Base-by-base conservation (phyloP, 768 basidiomycete species). In the Trametes coccinea region DNA sequence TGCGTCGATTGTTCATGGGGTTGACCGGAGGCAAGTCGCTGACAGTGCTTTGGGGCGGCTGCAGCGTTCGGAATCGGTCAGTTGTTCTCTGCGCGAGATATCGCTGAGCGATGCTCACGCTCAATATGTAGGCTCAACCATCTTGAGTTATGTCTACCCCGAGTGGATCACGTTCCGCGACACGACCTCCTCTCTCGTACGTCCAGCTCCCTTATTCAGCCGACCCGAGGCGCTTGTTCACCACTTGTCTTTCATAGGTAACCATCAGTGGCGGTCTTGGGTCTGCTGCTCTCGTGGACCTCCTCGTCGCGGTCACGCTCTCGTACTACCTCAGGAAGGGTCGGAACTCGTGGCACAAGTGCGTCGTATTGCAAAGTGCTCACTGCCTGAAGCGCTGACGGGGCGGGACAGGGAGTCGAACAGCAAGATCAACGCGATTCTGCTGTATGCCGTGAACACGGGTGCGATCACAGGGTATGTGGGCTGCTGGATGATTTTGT, bases 391-490 rank as follows among this genome's bases (percentile, higher is more conserved):
- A 11, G 5, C 17, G 10, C 14, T 13, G 6, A 10, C 4, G 29
- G 29, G 30, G 22, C 41, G n/a, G 5, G 29, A 7, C 34, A 63
- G 56, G 39, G 47, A 54, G 39, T 58, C 62, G 7, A 59, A 49
- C 30, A 63, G 46, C 44, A 57, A 48, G 51, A 47, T 63, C 46
- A 63, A 58, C 56, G 39, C 16, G 45, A 57, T 63, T 16, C 48
- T 64, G n/a, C 48, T 64, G 0, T 64, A 64, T 47, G 27, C 58
- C 34, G 62, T 64, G 34, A 55, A 64, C 53, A 64, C 62, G 11
- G 58, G 62, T 31, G 62, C 62, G 7, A 59, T 64, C 53, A 64
- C 62, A 9, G 52, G 58, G 58, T 64, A 16, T 17, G 53, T 3
- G 5, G 22, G 22, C 22, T 22, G 22, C 22, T 22, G 3, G 54